A percentile compares a stretch with the other conserved stretches of the same genome.
These are phyloP conservation scores for Mucor sp. DNA, from an alignment of 371 early-diverging fungal species.

Conservation along the genomic window DNA sequence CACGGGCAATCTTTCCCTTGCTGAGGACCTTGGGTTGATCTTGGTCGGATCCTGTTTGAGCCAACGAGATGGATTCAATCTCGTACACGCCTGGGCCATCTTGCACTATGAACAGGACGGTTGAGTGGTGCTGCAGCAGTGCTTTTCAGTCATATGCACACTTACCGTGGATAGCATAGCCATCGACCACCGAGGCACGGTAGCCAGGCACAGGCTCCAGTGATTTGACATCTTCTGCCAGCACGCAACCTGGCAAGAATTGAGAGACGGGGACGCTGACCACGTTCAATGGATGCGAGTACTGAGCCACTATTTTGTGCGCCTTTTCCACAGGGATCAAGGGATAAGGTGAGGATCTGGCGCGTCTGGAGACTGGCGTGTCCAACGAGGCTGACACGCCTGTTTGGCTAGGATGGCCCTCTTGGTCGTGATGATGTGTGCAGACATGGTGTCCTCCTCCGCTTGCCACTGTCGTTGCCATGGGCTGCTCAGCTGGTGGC, in stretches of 20 bases:
- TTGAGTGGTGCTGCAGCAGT: not conserved
- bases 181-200: constrained; percentile 89
- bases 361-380: constrained; percentile 65
- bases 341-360: constrained; percentile 82
- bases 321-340: constrained; percentile 77
- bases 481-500: not conserved
- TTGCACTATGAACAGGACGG: constrained; percentile 41
- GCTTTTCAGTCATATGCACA: not conserved
- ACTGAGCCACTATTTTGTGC: constrained; percentile 50
- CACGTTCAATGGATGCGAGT: constrained; percentile 36
- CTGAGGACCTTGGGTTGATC: constrained; percentile 27
- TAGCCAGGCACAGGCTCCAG: constrained; percentile 83
- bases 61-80: constrained; percentile 65
- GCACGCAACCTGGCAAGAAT: constrained; percentile 55
- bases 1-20: constrained; percentile 69
- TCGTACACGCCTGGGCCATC: constrained; percentile 82
- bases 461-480: not conserved
- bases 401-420: constrained; percentile 11
- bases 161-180: constrained; percentile 86
- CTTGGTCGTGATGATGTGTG: constrained; percentile 17
- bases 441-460: constrained; percentile 18
- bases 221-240: constrained; percentile 78
- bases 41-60: constrained; percentile 39
- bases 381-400: constrained; percentile 38
- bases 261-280: constrained; percentile 47